phyloP scores from a whole-genome alignment of 2,329 filamentous ascomycete genomes.

The Escovopsis sp. region DNA sequence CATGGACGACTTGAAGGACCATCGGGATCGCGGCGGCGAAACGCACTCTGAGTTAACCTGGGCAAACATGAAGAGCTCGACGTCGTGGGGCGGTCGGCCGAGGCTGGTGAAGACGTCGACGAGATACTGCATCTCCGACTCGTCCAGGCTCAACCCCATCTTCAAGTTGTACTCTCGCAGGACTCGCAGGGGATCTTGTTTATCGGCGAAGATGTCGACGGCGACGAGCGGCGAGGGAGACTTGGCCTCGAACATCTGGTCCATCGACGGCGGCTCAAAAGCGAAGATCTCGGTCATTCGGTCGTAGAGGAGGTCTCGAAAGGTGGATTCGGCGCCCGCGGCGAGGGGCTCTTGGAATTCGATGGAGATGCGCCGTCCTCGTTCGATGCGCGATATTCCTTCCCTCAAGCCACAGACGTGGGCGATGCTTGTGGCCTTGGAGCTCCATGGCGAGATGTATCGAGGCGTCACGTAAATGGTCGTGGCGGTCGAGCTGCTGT shows the following conservation, averaged over 20 bases:
- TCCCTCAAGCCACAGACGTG: slow-evolving; percentile 73
- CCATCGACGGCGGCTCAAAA: slow-evolving; percentile 50
- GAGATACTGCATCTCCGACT: slow-evolving; percentile 82
- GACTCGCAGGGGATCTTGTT: slow-evolving; percentile 50
- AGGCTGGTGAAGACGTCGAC: slow-evolving; percentile 41
- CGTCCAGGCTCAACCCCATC: slow-evolving; percentile 74
- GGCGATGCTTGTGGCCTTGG: slow-evolving; percentile 85
- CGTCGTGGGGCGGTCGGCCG: slow-evolving; percentile 60
- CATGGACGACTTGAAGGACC: not conserved
- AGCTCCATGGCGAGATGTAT: slow-evolving; percentile 93
- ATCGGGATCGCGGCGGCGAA: not conserved
- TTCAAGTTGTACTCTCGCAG: slow-evolving; percentile 72
- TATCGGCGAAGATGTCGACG: slow-evolving; percentile 57
- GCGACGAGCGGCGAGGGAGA: slow-evolving; percentile 50
- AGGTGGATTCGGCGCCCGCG: slow-evolving; percentile 34
- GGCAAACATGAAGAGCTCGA: slow-evolving; percentile 98
- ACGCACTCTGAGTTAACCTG: slow-evolving; percentile 82
- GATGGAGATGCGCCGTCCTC: slow-evolving; percentile 64
- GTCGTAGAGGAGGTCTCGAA: slow-evolving; percentile 67
- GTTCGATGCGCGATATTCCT: slow-evolving; percentile 64
- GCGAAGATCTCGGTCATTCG: slow-evolving; percentile 87
- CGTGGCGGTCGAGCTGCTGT: slow-evolving; percentile 29
- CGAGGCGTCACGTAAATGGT: slow-evolving; percentile 66
- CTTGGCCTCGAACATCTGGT: slow-evolving; percentile 64
- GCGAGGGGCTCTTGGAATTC: slow-evolving; percentile 35